These are phyloP conservation scores for Rhododendron henanense DNA, from an alignment of 148 eudicot species.

Conservation along the genomic window DNA sequence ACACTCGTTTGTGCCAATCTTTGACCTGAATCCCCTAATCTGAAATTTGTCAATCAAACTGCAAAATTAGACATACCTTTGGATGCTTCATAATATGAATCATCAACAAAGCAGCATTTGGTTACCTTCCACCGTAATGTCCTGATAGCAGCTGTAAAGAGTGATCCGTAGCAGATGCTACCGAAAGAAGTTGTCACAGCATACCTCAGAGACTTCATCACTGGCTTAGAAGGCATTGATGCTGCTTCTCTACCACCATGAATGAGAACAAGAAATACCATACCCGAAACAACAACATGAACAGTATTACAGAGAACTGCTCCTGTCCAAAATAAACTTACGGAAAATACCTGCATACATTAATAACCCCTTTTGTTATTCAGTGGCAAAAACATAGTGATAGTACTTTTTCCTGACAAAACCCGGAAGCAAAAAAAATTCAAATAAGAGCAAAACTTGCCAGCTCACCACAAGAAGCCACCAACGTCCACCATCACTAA, in stretches of 20 bases:
- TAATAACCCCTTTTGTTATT: constrained; percentile 13
- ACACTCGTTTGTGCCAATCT: constrained; percentile 89
- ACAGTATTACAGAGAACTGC: constrained; percentile 96
- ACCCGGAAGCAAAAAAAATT: not conserved
- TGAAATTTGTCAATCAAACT: constrained; percentile 22
- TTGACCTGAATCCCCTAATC: constrained; percentile 92
- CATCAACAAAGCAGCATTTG: constrained; percentile 6
- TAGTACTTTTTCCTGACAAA: not conserved
- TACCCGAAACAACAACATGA: constrained; percentile 92
- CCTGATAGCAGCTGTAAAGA: constrained; percentile 95
- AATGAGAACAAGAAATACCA: constrained; percentile 90
- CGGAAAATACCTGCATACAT: constrained; percentile 63
- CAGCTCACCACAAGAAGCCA: constrained; percentile 99
- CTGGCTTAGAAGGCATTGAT: constrained; percentile 76
- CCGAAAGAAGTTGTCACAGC: constrained; percentile 94
- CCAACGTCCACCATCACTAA: constrained; percentile 88
- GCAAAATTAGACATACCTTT: not conserved
- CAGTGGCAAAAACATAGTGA: constrained; percentile 1
- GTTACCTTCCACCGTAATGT: constrained; percentile 91
- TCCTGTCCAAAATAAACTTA: constrained; percentile 98
- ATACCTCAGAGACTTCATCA: constrained; percentile 68
- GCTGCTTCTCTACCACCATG: constrained; percentile 82
- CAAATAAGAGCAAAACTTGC: constrained; percentile 64
- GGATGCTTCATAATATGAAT: not conserved
- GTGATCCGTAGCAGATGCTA: constrained; percentile 96